Evolutionary conservation across 2,329 filamentous ascomycete species (phyloP), one percentile per base, ranked within the genome.

Genomic region (Xylariomycetidae sp.): DNA sequence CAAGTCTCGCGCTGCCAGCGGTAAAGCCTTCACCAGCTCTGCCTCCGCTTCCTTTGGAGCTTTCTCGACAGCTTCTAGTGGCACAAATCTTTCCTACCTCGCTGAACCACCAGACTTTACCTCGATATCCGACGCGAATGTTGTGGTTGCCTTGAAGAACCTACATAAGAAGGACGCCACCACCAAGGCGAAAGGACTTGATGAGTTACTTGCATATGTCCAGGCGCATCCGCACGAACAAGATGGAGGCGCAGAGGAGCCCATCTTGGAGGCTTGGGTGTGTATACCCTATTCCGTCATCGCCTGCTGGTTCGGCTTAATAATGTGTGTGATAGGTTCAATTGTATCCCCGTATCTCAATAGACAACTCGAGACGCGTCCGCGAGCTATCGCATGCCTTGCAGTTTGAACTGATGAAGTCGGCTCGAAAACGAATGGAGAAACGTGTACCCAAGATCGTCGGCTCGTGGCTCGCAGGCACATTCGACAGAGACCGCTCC

Each of bases 61-160:
- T n/a, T 71, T 71, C 47, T 56, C 62, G 23, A 61, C 61, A 27
- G 44, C 62, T 4, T 54, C 62, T 13, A 51, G 58, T 30, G 59
- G 59, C 36, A 72, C 63, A 46, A 69, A 68, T 6, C 72, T 98
- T 25, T 95, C 89, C 27, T 96, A 95, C 63, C 77, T 97, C 33
- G 72, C 85, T 33, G 88, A 94, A 51, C 86, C 88, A 8, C 85
- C 86, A 30, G 84, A 95, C 51, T 77, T 95, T 46, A 79, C 80
- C 20, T 67, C 66, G 27, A 79, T 98, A 39, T 83, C 80, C 27
- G 82, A 95, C 49, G 74, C 88, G 6, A 85, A 92, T 52, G 70
- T 90, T 23, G 79, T 90, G 23, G 88, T 97, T 11, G 79, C 82
- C n/a, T 87, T 96, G 65, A 94, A 96, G 62, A 95, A 94, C 49